Evolutionary conservation across 306 rosid genomes (phyloP), one percentile per base, ranked within the genome.

Genomic region (Corylus avellana): DNA sequence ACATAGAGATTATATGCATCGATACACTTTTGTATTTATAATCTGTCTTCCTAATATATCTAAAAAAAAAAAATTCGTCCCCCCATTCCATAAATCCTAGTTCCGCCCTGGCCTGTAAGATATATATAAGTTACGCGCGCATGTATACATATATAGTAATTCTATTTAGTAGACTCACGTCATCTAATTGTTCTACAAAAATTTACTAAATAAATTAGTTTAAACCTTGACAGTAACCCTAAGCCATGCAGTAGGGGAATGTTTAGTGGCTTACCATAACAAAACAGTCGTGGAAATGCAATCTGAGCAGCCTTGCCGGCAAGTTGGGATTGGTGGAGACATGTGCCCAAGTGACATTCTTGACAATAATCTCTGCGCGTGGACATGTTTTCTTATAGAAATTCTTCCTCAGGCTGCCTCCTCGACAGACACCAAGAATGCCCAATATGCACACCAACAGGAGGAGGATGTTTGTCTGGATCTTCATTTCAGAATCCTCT

Each of bases 251-350:
- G 7, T 4, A 54, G 59, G 22, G 16, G 4, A 13, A 8, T 7
- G 13, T 1, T 35, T 17, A 37, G 8, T 62, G 42, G 9, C 42
- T 67, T 81, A 88, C 91, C 90, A 88, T 85, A 59, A 88, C 92
- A 78, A 90, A 90, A 72, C 94, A 88, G 48, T 90, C 92, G 67
- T 90, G 92, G 80, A 90, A 90, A 73, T 90, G 92, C 90, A 90
- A 4, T 64, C 92, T 88, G 1, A 90, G 72, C 48, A 91, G 81
- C 81, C 78, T 81, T 57, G 92, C 90, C 1, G 90, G 84, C 78
- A 88, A 78, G 16, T 25, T 12, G 27, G 89, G 85, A 17, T 83
- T 84, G 27, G 47, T 49, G 13, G 76, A 72, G 54, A 89, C 92
- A 73, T 74, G 86, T 17, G 85, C 22, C 55, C 58, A 73, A 14